Conservation (phyloP, 1,139 yeast species). For the Kluyveromyces marxianus region DNA sequence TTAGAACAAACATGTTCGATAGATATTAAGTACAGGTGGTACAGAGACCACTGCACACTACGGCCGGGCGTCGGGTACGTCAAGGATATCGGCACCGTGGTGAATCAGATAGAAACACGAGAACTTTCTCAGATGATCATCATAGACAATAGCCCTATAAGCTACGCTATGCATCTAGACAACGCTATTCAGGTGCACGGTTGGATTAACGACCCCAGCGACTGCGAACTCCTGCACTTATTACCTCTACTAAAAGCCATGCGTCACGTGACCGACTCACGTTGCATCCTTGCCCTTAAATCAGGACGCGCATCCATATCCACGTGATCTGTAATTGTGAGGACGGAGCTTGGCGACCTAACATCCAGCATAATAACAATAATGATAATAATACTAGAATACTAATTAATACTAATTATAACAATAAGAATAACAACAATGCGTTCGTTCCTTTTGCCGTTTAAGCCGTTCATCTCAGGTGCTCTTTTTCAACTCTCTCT, state of each 20-base stretch:
- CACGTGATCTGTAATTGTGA: not conserved
- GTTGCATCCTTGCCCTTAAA: slow-evolving; percentile 68
- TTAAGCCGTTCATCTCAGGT: too few species aligned
- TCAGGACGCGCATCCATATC: slow-evolving; percentile 47
- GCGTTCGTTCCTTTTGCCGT: too few species aligned
- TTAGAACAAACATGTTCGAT: slow-evolving; percentile 41
- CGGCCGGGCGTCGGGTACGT: slow-evolving; percentile 79
- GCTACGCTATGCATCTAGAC: slow-evolving; percentile 74
- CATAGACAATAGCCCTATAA: slow-evolving; percentile 86
- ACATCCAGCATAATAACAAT: too few species aligned
- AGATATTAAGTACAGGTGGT: slow-evolving; percentile 44
- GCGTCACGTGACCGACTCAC: slow-evolving; percentile 78
- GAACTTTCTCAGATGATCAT: slow-evolving; percentile 71
- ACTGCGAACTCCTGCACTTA: slow-evolving; percentile 69
- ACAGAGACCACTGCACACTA: slow-evolving; percentile 73
- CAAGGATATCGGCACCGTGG: slow-evolving; percentile 49
- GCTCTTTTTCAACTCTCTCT: too few species aligned
- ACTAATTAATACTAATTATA: too few species aligned
- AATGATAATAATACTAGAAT: too few species aligned
- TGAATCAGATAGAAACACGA: slow-evolving; percentile 34
- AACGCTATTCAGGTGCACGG: slow-evolving; percentile 94
- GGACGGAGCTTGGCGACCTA: too few species aligned
- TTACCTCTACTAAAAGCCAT: slow-evolving; percentile 77
- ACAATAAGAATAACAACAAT: too few species aligned
- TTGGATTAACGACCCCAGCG: slow-evolving; percentile 94